phyloP scores from a whole-genome alignment of 805 yeast genomes.

The Ogataea ganodermae region DNA sequence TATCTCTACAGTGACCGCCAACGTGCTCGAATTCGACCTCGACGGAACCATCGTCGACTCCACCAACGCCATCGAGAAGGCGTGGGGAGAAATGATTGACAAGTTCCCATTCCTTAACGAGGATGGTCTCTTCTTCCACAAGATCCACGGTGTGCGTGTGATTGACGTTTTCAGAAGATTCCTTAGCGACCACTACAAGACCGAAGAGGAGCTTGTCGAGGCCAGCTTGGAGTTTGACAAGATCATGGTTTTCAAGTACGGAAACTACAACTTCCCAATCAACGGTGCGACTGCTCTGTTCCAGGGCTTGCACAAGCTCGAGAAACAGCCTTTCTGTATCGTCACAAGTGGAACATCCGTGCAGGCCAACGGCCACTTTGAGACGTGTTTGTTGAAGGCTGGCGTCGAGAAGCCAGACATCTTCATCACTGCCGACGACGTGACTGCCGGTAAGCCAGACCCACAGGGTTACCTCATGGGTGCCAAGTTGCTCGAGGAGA shows the following conservation, averaged over 20 bases:
- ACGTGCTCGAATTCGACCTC: slow-evolving; percentile 64
- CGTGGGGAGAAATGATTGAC: slow-evolving; percentile 76
- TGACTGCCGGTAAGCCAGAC: slow-evolving; percentile 78
- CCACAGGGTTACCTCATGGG: slow-evolving; percentile 80
- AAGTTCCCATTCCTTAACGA: slow-evolving; percentile 54
- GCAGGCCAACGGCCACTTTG: slow-evolving; percentile 79
- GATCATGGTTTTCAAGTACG: slow-evolving; percentile 69
- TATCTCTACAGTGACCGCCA: slow-evolving; percentile 3
- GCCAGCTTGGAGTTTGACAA: slow-evolving; percentile 51
- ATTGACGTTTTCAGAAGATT: slow-evolving; percentile 72
- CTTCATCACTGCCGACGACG: slow-evolving; percentile 82
- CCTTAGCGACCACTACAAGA: slow-evolving; percentile 47
- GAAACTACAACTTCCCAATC: slow-evolving; percentile 71
- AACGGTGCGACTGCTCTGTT: slow-evolving; percentile 73
- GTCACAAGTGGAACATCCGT: slow-evolving; percentile 82
- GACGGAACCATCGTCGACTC: slow-evolving; percentile 88
- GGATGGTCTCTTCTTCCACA: slow-evolving; percentile 58
- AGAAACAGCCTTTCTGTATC: slow-evolving; percentile 75
- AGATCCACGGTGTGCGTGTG: slow-evolving; percentile 83
- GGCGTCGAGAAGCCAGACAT: slow-evolving; percentile 56
- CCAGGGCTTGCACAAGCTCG: slow-evolving; percentile 42
- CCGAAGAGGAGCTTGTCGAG: slow-evolving; percentile 18
- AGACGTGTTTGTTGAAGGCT: slow-evolving; percentile 55
- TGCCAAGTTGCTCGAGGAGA: slow-evolving; percentile 45
- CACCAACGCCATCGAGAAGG: slow-evolving; percentile 77